Base-by-base conservation (phyloP, 2,329 filamentous ascomycete genomes). In the Lecanoromycetidae sp. region DNA sequence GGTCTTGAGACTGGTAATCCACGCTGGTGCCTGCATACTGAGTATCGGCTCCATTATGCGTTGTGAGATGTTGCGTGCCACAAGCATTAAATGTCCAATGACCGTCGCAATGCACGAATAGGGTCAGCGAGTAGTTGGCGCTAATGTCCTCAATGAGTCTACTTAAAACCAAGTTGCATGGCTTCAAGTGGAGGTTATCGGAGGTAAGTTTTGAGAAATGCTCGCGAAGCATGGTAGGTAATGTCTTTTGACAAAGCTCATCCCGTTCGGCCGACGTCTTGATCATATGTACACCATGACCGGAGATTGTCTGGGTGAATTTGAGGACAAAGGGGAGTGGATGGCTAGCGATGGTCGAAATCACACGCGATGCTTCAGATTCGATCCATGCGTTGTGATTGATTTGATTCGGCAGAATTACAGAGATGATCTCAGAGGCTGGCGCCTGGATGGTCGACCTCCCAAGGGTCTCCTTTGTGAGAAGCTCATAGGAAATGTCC, bases 61-160 rank as follows among this genome's bases (percentile, higher is more conserved):
- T n/a, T 6, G n/a, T 6, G 19, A 33, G n/a, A 33, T 10, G 30
- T 17, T 33, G 12, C 30, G n/a, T n/a, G 30, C 30, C 30, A 33
- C 3, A 33, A 13, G 13, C n/a, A 13, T 33, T 12, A 6, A n/a
- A 33, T 1, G 30, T 33, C 1, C 12, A 44, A 17, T 10, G 13
- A 13, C 42, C 32, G n/a, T 23, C 42, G 10, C 42, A 36, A 25
- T 35, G 29, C 4, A 44, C 32, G 42, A 44, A 44, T n/a, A 44
- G 26, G 8, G 30, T 19, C 7, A 44, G 29, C 7, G 29, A 13
- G 12, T 33, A 33, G 12, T 33, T 33, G 9, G 15, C 42, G 12
- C 15, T 23, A 13, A 5, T 23, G 4, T 17, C 30, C 4, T 8
- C 17, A 13, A 44, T 26, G 5, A 23, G 15, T 2, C 25, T 5